Conservation (phyloP, 805 yeast species). For the Candida coleopterorum region DNA sequence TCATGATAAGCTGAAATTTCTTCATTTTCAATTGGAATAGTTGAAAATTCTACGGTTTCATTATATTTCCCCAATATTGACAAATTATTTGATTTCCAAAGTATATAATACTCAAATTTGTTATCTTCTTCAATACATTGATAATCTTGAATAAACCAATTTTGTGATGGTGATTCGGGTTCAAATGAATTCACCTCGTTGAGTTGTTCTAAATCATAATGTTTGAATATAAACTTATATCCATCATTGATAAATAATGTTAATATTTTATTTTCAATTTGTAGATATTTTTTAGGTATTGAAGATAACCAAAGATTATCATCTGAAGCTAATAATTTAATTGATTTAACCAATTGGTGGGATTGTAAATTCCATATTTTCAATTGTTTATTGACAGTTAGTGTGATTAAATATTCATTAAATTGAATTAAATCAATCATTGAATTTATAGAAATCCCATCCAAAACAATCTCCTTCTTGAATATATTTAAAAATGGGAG, state of each 20-base stretch:
- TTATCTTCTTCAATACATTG: constrained; percentile 2
- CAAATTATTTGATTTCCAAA: constrained; percentile 64
- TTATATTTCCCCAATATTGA: constrained; percentile 36
- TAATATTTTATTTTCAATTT: constrained; percentile 11
- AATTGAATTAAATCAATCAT: constrained; percentile 37
- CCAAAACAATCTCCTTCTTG: constrained; percentile 20
- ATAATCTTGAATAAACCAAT: constrained; percentile 46
- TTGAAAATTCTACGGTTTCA: constrained; percentile 13
- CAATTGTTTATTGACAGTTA: constrained; percentile 50
- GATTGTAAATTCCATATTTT: constrained; percentile 56
- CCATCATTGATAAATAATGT: constrained; percentile 9
- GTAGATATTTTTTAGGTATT: constrained; percentile 28
- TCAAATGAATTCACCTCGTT: constrained; percentile 10
- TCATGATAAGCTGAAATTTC: constrained; percentile 21
- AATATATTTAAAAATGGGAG: constrained; percentile 24
- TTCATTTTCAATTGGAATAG: constrained; percentile 13
- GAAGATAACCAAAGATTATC: constrained; percentile 22
- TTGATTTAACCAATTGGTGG: constrained; percentile 21
- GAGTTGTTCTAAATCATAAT: constrained; percentile 20
- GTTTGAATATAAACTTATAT: constrained; percentile 18
- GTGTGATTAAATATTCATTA: constrained; percentile 36
- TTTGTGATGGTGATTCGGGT: constrained; percentile 13
- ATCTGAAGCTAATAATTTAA: constrained; percentile 11
- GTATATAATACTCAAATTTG: constrained; percentile 24
- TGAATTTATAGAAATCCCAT: constrained; percentile 35